Conservation (phyloP, 2,329 filamentous ascomycete species). For the Colletotrichum sojae region DNA sequence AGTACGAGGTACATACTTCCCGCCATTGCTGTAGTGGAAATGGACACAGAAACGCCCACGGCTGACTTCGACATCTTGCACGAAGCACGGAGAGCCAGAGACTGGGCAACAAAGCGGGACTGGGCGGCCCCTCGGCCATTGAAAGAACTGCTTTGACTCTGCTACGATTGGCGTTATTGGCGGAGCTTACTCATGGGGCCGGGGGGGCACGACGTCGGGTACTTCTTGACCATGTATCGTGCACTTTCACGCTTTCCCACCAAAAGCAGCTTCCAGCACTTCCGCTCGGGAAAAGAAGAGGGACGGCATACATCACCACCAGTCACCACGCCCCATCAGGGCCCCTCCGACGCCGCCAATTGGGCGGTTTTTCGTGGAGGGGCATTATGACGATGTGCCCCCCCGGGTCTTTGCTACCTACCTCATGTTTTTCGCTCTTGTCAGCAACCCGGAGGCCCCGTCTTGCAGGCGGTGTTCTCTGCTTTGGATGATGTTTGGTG, state of each 20-base stretch:
- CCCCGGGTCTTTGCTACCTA: conserved; percentile 8
- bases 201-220: conserved; percentile 18
- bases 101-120: conserved; percentile 36
- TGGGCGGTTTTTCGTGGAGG: conserved; percentile 34
- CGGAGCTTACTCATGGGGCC: conserved; percentile 39
- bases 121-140: conserved; percentile 4
- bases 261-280: conserved; percentile 28
- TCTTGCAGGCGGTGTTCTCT: not conserved
- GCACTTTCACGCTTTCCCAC: conserved; percentile 15
- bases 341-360: conserved; percentile 22
- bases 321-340: conserved; percentile 29
- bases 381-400: conserved; percentile 38
- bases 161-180: conserved; percentile 32
- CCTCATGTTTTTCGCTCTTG: conserved; percentile 30
- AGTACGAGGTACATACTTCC: not conserved
- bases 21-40: conserved; percentile 14
- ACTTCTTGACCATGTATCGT: conserved; percentile 6
- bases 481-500: not conserved
- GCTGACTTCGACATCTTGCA: conserved; percentile 16
- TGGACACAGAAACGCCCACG: conserved; percentile 6
- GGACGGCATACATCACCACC: conserved; percentile 35
- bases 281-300: conserved; percentile 34
- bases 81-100: conserved; percentile 4
- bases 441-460: conserved; percentile 8
- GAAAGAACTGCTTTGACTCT: conserved; percentile 30